Percentiles rank a stretch among this genome's conserved stretches.
Evolutionary conservation across 495 filamentous ascomycete genomes (phyloP).

Genomic region (Daldinia bambusicola): DNA sequence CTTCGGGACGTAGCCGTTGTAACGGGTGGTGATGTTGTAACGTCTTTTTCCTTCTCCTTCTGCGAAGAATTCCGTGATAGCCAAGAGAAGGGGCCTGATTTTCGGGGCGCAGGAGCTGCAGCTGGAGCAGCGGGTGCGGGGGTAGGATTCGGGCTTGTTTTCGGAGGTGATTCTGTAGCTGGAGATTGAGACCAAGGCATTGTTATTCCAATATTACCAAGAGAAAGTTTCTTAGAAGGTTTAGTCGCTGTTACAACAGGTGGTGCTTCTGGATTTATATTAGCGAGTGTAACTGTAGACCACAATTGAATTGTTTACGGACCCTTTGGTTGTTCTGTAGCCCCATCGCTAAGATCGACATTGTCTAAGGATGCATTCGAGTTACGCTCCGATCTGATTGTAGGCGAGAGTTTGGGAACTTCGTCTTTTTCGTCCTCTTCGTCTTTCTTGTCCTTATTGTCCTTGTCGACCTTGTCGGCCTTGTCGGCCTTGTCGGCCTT

Average conservation of each 20-base stretch:
- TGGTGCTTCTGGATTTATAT: conserved; percentile 20
- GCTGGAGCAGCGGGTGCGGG: conserved; percentile 53
- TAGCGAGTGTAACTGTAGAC: background rate
- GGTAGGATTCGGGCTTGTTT: conserved; percentile 52
- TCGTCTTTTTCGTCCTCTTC: conserved; percentile 40
- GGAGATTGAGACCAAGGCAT: conserved; percentile 62
- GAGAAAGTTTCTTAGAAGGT: conserved; percentile 56
- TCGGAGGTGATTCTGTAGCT: conserved; percentile 50
- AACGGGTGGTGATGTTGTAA: conserved; percentile 62
- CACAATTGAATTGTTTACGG: conserved; percentile 6
- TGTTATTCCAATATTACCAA: conserved; percentile 61
- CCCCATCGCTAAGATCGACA: conserved; percentile 70
- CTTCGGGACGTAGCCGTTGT: conserved; percentile 57
- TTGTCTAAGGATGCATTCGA: conserved; percentile 75
- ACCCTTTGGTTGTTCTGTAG: conserved; percentile 44
- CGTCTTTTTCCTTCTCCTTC: conserved; percentile 64
- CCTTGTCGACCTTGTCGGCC: conserved; percentile 12
- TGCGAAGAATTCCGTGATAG: conserved; percentile 75
- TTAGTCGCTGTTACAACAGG: conserved; percentile 19
- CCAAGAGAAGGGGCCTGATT: conserved; percentile 81
- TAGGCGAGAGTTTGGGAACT: conserved; percentile 46
- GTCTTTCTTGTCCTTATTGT: conserved; percentile 41
- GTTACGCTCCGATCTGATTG: conserved; percentile 67
- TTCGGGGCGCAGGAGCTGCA: conserved; percentile 61
- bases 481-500: conserved; percentile 30